A percentile compares a stretch with the other conserved stretches of the same genome.
Conservation (phyloP, 2,329 filamentous ascomycete genomes). For the Penicillium rolfsii region DNA sequence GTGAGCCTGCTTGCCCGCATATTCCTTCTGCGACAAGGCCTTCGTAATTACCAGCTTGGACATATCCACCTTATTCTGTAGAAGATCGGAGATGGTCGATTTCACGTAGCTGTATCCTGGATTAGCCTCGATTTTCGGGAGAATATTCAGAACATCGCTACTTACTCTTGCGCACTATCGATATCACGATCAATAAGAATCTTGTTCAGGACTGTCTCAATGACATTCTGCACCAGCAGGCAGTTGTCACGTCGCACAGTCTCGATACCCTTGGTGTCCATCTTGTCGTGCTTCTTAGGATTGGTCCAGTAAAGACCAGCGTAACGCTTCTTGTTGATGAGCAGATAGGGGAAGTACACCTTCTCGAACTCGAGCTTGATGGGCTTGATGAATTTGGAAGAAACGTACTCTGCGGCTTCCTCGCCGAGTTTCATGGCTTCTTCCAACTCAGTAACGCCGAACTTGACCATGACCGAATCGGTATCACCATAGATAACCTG, state of each 20-base stretch:
- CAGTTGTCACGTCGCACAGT: slow-evolving; percentile 98
- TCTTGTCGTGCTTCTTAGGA: slow-evolving; percentile 94
- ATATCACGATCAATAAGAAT: slow-evolving; percentile 93
- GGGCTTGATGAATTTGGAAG: slow-evolving; percentile 88
- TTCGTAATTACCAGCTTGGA: slow-evolving; percentile 99
- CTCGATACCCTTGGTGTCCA: slow-evolving; percentile 99
- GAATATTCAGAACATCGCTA: slow-evolving; percentile 23
- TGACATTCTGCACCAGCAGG: slow-evolving; percentile 90
- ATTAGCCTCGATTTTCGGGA: slow-evolving; percentile 41
- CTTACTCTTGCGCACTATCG: slow-evolving; percentile 88
- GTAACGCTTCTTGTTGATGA: slow-evolving; percentile 99
- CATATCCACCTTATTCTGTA: slow-evolving; percentile 99
- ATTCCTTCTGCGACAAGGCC: slow-evolving; percentile 86
- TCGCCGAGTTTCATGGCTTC: slow-evolving; percentile 95
- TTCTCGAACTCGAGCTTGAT: slow-evolving; percentile 99
- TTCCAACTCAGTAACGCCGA: slow-evolving; percentile 82
- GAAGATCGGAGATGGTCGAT: slow-evolving; percentile 87
- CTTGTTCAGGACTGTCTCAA: slow-evolving; percentile 94
- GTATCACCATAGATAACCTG: slow-evolving; percentile 99
- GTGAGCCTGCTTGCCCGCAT: slow-evolving; percentile 91
- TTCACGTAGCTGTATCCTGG: slow-evolving; percentile 77
- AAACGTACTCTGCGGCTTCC: slow-evolving; percentile 86
- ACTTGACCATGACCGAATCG: slow-evolving; percentile 99
- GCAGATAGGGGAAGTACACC: slow-evolving; percentile 94
- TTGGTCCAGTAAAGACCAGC: slow-evolving; percentile 98